Evolutionary conservation across 805 yeast genomes (phyloP), one percentile per base, ranked within the genome.

Genomic region (Lipomyces sp.): DNA sequence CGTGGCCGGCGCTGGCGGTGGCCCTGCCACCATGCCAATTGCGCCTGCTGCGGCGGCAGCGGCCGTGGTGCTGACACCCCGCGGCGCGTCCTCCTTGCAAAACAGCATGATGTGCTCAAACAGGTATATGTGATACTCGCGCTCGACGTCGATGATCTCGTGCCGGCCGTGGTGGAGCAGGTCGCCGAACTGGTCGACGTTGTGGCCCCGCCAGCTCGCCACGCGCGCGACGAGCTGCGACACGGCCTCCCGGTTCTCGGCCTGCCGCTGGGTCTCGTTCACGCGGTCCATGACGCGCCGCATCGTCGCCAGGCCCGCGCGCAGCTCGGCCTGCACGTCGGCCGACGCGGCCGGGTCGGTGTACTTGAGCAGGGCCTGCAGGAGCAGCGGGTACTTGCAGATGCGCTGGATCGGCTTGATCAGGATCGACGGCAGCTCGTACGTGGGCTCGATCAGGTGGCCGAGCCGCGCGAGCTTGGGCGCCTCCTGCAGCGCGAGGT

Each of bases 341-440:
- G 76, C 73, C 16, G 68, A 65, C 13, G 66, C 65, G n/a, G n/a
- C n/a, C n/a, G n/a, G n/a, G 33, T 81, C 83, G 10, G 88, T 78
- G 43, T 74, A 66, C 65, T 87, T 88, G 44, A 86, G 66, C 46
- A 93, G 73, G 64, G 87, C 58, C 47, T 62, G 60, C 37, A 93
- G 70, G 43, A 93, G 73, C 45, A 93, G 70, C 1, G 98, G 98
- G 68, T 93, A 93, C 66, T 90, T 87, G 74, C 96, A 87, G n/a
- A 93, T 76, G 57, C 99, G 78, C 72, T 93, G 99, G 34, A 93
- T 87, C 0, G 99, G 99, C 67, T 91, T 93, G 61, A 93, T 80
- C 37, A 93, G 74, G 68, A 86, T 86, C 44, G 91, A 82, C 65
- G 86, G 98, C 47, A 93, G 74, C 67, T 91, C 98, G 64, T 89